A percentile compares a stretch with the other conserved stretches of the same genome.
phyloP scores from a whole-genome alignment of 2,329 filamentous ascomycete genomes.

The Elsinoe batatas region DNA sequence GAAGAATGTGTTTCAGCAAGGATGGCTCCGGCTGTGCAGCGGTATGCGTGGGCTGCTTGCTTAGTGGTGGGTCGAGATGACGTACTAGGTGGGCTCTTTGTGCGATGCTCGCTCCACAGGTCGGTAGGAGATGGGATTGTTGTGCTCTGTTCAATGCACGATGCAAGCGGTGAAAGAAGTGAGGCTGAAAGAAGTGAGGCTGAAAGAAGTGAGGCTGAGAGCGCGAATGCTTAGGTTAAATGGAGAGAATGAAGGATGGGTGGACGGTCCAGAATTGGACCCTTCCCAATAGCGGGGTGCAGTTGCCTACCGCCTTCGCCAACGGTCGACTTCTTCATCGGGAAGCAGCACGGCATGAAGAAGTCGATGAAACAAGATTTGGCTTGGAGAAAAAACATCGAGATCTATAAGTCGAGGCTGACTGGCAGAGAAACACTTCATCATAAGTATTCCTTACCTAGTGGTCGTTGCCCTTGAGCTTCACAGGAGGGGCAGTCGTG shows the following conservation, averaged over 20 bases:
- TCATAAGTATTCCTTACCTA: too few relatives aligned
- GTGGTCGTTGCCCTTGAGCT: too few relatives aligned
- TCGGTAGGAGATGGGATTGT: background rate
- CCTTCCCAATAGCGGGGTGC: constrained; percentile 10
- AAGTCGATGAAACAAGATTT: too few relatives aligned
- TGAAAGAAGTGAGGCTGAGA: background rate
- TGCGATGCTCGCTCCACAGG: background rate
- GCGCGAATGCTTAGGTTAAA: constrained; percentile 4
- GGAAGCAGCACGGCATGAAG: background rate
- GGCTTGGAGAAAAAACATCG: too few relatives aligned
- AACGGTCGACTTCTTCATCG: background rate
- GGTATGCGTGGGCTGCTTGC: background rate
- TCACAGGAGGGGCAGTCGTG: too few relatives aligned
- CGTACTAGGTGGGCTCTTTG: background rate
- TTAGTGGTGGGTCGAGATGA: constrained; percentile 4
- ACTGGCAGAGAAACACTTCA: too few relatives aligned
- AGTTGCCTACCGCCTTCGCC: background rate
- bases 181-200: constrained; percentile 1
- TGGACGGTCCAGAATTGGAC: constrained; percentile 1
- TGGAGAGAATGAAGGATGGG: background rate
- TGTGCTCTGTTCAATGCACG: background rate
- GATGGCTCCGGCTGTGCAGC: background rate
- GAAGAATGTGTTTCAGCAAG: background rate
- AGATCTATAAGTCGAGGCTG: too few relatives aligned
- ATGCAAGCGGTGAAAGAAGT: background rate